Evolutionary conservation across 192 early-diverging fungal species (phyloP).

Genomic region (Entrophospora sp.): DNA sequence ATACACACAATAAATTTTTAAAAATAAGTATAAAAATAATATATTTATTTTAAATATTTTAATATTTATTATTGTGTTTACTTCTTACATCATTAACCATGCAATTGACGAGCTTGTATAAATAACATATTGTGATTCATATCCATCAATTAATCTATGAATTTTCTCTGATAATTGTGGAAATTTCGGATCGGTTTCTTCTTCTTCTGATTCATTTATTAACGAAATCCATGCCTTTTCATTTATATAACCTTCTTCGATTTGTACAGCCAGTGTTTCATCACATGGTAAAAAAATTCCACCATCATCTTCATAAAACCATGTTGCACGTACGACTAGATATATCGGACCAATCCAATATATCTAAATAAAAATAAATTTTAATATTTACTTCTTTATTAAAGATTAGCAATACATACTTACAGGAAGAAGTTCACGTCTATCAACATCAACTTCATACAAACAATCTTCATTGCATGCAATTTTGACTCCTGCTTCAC

Average conservation of each 20-base stretch:
- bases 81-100: slow-evolving; percentile 45
- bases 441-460: slow-evolving; percentile 68
- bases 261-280: slow-evolving; percentile 65
- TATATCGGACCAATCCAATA: slow-evolving; percentile 79
- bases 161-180: slow-evolving; percentile 40
- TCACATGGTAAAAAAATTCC: slow-evolving; percentile 69
- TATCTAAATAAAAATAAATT: slow-evolving; percentile 26
- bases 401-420: slow-evolving; percentile 13
- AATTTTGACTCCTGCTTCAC: slow-evolving; percentile 31
- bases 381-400: background rate
- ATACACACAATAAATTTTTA: slow-evolving; percentile 2
- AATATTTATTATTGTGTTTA: too few relatives aligned
- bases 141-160: slow-evolving; percentile 68
- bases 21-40: background rate
- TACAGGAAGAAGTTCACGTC: slow-evolving; percentile 49
- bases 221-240: slow-evolving; percentile 43
- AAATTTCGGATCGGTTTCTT: slow-evolving; percentile 22
- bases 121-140: slow-evolving; percentile 62
- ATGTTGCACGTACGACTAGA: slow-evolving; percentile 71
- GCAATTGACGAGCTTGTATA: slow-evolving; percentile 54
- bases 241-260: slow-evolving; percentile 70
- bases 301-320: slow-evolving; percentile 65
- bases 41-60: background rate
- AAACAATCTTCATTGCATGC: slow-evolving; percentile 68
- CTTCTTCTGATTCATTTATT: slow-evolving; percentile 7